These are phyloP conservation scores for Botrytis squamosa DNA, from an alignment of 2,329 filamentous ascomycete genomes.

Conservation along the genomic window DNA sequence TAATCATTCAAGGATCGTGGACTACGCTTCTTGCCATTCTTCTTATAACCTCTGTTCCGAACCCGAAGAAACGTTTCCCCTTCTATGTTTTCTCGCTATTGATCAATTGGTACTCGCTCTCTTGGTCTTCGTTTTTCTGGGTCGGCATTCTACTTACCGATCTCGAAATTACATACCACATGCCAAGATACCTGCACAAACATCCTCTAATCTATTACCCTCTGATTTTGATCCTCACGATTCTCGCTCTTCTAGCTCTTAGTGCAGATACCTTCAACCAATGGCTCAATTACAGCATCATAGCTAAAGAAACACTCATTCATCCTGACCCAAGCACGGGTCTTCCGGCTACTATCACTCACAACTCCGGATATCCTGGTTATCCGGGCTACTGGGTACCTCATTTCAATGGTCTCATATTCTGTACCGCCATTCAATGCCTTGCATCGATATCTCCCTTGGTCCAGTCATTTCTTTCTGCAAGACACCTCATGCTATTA, in stretches of 20 bases:
- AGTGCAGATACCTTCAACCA: conserved; percentile 24
- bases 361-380: conserved; percentile 30
- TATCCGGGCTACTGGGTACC: conserved; percentile 46
- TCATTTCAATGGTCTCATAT: conserved; percentile 46
- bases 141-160: conserved; percentile 47
- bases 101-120: conserved; percentile 48
- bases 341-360: conserved; percentile 40
- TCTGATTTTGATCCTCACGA: conserved; percentile 38
- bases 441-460: conserved; percentile 41
- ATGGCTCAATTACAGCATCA: conserved; percentile 24
- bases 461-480: conserved; percentile 45
- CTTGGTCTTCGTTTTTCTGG: conserved; percentile 48
- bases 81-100: conserved; percentile 46
- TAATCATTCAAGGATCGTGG: conserved; percentile 49
- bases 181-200: conserved; percentile 42
- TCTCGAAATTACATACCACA: conserved; percentile 48
- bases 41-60: conserved; percentile 47
- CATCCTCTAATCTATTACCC: conserved; percentile 42
- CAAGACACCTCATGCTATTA: conserved; percentile 42
- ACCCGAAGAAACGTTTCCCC: conserved; percentile 46
- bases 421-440: conserved; percentile 40
- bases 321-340: conserved; percentile 45
- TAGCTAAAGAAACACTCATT: conserved; percentile 44
- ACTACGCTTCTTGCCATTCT: conserved; percentile 45
- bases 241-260: conserved; percentile 31